Evolutionary conservation across 1,284 basidiomycete genomes (phyloP).

Genomic region (Pseudomicrostroma phylloplanum): DNA sequence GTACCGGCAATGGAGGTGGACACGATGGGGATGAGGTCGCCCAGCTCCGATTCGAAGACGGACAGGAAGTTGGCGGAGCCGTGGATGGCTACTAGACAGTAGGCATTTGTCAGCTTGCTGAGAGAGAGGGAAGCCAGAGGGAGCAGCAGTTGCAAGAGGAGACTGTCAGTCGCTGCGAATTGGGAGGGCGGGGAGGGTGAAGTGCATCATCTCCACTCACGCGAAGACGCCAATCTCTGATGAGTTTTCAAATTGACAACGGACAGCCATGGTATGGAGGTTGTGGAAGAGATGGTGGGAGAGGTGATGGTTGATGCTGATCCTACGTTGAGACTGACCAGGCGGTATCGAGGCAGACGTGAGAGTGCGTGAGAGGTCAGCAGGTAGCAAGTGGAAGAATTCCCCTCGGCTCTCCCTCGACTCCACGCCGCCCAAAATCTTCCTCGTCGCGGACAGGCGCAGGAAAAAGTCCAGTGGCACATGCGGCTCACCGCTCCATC

Average conservation of each 20-base stretch:
- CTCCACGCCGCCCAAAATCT: too few relatives aligned
- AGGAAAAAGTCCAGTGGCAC: too few relatives aligned
- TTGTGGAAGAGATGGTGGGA: background rate
- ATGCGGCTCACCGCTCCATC: too few relatives aligned
- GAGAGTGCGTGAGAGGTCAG: too few relatives aligned
- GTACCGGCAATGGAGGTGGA: slow-evolving; percentile 95
- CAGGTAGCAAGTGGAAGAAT: too few relatives aligned
- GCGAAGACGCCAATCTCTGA: slow-evolving; percentile 78
- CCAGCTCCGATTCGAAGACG: slow-evolving; percentile 87
- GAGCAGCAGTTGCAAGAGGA: slow-evolving; percentile 12
- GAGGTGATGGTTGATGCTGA: background rate
- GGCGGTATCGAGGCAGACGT: background rate
- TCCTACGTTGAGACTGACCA: background rate
- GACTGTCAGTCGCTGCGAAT: slow-evolving; percentile 20
- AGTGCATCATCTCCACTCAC: background rate
- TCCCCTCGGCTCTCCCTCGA: too few relatives aligned
- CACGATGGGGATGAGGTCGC: slow-evolving; percentile 89
- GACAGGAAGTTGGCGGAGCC: slow-evolving; percentile 98
- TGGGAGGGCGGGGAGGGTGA: background rate
- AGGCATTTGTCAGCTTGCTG: slow-evolving; percentile 80
- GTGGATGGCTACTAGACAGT: slow-evolving; percentile 64
- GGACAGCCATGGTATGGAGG: slow-evolving; percentile 25
- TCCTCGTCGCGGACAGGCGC: too few relatives aligned
- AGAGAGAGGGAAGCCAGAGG: slow-evolving; percentile 19
- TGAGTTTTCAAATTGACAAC: slow-evolving; percentile 78